A percentile compares a stretch with the other conserved stretches of the same genome.
phyloP scores from a whole-genome alignment of 2,329 filamentous ascomycete species.

The Colletotrichum tofieldiae region DNA sequence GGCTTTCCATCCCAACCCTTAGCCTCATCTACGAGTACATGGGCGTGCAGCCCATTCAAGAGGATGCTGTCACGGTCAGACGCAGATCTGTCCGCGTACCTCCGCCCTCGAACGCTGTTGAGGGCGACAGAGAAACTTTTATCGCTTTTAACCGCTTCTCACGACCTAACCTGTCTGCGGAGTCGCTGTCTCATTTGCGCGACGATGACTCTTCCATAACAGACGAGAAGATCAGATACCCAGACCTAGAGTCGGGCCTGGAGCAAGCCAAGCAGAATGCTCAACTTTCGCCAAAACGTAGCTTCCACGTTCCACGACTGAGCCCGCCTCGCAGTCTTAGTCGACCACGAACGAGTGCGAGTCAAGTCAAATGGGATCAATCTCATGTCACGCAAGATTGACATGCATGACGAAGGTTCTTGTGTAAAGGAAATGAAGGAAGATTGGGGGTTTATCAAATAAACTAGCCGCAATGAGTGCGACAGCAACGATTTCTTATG shows the following conservation, averaged over 20 bases:
- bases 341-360: constrained; percentile 12
- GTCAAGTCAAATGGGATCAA: constrained; percentile 30
- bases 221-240: constrained; percentile 25
- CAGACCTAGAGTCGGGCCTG: constrained; percentile 30
- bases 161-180: constrained; percentile 48
- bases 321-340: constrained; percentile 14
- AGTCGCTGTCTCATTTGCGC: constrained; percentile 6
- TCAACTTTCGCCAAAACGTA: constrained; percentile 6
- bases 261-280: constrained; percentile 13
- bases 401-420: background rate
- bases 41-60: constrained; percentile 59
- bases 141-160: constrained; percentile 66
- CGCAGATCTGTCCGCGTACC: constrained; percentile 55
- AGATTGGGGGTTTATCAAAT: background rate
- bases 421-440: background rate
- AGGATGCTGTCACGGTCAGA: constrained; percentile 58
- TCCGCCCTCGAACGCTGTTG: constrained; percentile 58
- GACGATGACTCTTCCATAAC: constrained; percentile 19
- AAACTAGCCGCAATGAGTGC: background rate
- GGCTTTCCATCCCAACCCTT: constrained; percentile 63
- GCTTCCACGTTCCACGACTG: constrained; percentile 24
- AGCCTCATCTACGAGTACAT: constrained; percentile 56
- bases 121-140: constrained; percentile 55
- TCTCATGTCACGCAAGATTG: constrained; percentile 3
- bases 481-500: background rate